These are phyloP conservation scores for Phaeotremella fagi DNA, from an alignment of 768 basidiomycete species.

Conservation along the genomic window DNA sequence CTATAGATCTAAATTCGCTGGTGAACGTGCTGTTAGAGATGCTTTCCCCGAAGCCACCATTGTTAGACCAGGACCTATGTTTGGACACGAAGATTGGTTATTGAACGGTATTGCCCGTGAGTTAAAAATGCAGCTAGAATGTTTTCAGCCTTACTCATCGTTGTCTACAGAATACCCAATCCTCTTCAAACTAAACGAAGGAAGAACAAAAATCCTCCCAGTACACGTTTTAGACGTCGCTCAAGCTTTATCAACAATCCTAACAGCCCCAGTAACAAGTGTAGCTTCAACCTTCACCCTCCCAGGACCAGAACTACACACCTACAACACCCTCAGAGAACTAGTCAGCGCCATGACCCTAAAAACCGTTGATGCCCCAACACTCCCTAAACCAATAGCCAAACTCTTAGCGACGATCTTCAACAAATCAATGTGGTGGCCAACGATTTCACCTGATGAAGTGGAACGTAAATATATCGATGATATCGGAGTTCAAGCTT, in stretches of 20 bases:
- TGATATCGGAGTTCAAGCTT: slow-evolving; percentile 56
- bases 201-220: slow-evolving; percentile 78
- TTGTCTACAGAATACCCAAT: slow-evolving; percentile 69
- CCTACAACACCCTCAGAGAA: slow-evolving; percentile 57
- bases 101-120: slow-evolving; percentile 85
- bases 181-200: slow-evolving; percentile 89
- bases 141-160: not conserved
- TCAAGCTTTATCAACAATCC: slow-evolving; percentile 76
- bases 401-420: slow-evolving; percentile 59
- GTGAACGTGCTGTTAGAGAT: slow-evolving; percentile 77
- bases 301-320: slow-evolving; percentile 82
- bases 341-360: slow-evolving; percentile 77
- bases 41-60: slow-evolving; percentile 83
- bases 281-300: slow-evolving; percentile 63
- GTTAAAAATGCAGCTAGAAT: slow-evolving; percentile 48
- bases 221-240: slow-evolving; percentile 94
- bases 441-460: slow-evolving; percentile 82
- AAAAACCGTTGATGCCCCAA: slow-evolving; percentile 65
- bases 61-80: slow-evolving; percentile 77
- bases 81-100: slow-evolving; percentile 90
- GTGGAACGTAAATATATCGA: slow-evolving; percentile 80
- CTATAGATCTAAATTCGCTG: slow-evolving; percentile 83
- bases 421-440: slow-evolving; percentile 81
- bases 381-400: slow-evolving; percentile 70
- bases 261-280: slow-evolving; percentile 56